These are phyloP conservation scores for Leptographium wingfieldii DNA, from an alignment of 2,329 filamentous ascomycete genomes.

Conservation along the genomic window DNA sequence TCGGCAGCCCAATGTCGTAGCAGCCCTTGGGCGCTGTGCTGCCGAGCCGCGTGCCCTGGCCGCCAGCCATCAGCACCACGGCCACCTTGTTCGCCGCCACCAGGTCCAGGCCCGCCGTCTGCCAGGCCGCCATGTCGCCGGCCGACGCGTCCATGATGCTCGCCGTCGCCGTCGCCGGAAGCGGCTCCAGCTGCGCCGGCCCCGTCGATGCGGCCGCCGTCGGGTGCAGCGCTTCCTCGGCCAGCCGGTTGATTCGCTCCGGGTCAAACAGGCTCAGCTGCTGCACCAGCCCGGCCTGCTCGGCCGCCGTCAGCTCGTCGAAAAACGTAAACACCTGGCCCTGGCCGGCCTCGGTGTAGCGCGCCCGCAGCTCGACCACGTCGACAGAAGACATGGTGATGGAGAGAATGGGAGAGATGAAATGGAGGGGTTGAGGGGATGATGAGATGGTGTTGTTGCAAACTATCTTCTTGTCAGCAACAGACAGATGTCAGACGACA, in stretches of 20 bases:
- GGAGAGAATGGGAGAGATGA: background rate
- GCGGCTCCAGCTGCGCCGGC: slow-evolving; percentile 57
- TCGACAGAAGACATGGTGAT: background rate
- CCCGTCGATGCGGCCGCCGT: slow-evolving; percentile 39
- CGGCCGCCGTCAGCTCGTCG: slow-evolving; percentile 58
- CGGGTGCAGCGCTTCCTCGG: slow-evolving; percentile 69
- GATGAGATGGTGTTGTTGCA: no score
- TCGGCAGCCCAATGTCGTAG: slow-evolving; percentile 90
- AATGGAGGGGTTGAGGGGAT: background rate
- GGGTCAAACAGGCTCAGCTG: slow-evolving; percentile 77
- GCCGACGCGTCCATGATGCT: slow-evolving; percentile 82
- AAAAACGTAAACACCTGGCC: slow-evolving; percentile 81
- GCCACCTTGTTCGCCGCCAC: slow-evolving; percentile 63
- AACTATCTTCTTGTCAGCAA: no score
- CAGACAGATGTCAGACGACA: no score
- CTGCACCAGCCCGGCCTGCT: slow-evolving; percentile 67
- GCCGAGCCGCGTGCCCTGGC: slow-evolving; percentile 87
- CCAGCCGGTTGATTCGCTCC: slow-evolving; percentile 74
- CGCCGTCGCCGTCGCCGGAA: slow-evolving; percentile 74
- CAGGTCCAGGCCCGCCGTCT: slow-evolving; percentile 68
- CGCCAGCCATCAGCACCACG: slow-evolving; percentile 93
- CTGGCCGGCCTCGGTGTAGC: slow-evolving; percentile 63
- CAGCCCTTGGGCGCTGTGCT: slow-evolving; percentile 95
- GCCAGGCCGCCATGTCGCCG: slow-evolving; percentile 72
- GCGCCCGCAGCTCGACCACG: slow-evolving; percentile 53